phyloP scores from a whole-genome alignment of 2,329 filamentous ascomycete genomes.

The Elsinoe australis region DNA sequence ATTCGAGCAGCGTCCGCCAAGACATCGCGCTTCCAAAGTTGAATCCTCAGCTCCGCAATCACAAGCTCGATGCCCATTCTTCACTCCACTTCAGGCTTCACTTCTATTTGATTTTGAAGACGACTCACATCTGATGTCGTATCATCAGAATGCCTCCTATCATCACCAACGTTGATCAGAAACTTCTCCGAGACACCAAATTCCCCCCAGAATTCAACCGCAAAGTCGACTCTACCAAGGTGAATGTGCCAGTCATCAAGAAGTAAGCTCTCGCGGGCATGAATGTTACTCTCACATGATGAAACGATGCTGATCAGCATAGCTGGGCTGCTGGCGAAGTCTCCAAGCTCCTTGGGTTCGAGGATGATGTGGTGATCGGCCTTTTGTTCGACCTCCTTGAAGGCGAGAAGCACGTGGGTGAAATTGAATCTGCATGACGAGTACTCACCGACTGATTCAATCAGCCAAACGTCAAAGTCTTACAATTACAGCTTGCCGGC shows the following conservation, averaged over 20 bases:
- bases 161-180: conserved; percentile 73
- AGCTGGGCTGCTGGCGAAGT: conserved; percentile 94
- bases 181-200: conserved; percentile 82
- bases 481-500: conserved; percentile 90
- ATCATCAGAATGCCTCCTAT: conserved; percentile 21
- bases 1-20: too few species aligned
- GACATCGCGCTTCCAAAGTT: too few species aligned
- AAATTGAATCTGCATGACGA: background rate
- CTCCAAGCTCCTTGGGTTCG: conserved; percentile 76
- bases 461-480: conserved; percentile 88
- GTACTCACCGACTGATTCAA: too few species aligned
- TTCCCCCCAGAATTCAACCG: conserved; percentile 89
- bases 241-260: conserved; percentile 96
- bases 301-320: background rate
- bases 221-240: conserved; percentile 95
- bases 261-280: conserved; percentile 57
- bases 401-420: conserved; percentile 64
- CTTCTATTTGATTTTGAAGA: too few species aligned
- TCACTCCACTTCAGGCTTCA: background rate
- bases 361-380: conserved; percentile 94
- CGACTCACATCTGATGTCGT: background rate
- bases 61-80: too few species aligned
- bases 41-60: too few species aligned
- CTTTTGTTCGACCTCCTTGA: conserved; percentile 66
- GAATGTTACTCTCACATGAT: background rate